Evolutionary conservation across 2,329 filamentous ascomycete genomes (phyloP).

Genomic region (Pyrenophora teres): DNA sequence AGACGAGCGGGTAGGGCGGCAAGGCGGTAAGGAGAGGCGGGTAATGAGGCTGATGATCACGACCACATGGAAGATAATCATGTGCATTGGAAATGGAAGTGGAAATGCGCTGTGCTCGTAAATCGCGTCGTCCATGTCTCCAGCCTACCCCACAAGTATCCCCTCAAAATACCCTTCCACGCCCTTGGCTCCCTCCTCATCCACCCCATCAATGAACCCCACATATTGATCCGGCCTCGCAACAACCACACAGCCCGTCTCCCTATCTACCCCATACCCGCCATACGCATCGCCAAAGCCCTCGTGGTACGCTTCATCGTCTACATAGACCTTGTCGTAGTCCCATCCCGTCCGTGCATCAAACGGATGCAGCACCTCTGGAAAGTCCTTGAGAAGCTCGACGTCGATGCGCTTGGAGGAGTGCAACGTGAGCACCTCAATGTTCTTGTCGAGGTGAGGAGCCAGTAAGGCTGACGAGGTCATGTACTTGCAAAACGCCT

Average conservation of each 20-base stretch:
- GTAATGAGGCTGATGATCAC: too few relatives aligned
- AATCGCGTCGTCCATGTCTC: not conserved
- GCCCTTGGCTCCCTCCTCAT: constrained; percentile 34
- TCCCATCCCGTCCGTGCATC: constrained; percentile 48
- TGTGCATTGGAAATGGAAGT: too few relatives aligned
- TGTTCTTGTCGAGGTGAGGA: constrained; percentile 53
- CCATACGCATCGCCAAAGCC: constrained; percentile 56
- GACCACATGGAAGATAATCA: too few relatives aligned
- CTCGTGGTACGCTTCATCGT: constrained; percentile 52
- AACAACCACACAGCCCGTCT: constrained; percentile 62
- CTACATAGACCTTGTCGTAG: constrained; percentile 53
- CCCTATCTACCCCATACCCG: constrained; percentile 62
- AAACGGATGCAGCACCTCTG: constrained; percentile 51
- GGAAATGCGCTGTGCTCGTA: too few relatives aligned
- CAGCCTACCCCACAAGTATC: constrained; percentile 26
- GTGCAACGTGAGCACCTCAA: constrained; percentile 68
- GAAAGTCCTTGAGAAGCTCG: constrained; percentile 50
- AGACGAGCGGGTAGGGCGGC: not conserved
- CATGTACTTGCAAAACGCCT: constrained; percentile 55
- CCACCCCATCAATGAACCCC: constrained; percentile 49
- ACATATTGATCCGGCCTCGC: constrained; percentile 72
- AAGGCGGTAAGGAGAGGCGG: too few relatives aligned
- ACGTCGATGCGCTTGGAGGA: constrained; percentile 55
- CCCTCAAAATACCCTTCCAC: constrained; percentile 42
- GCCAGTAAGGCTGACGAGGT: constrained; percentile 49